These are phyloP conservation scores for Deinandra increscens DNA, from an alignment of 129 eudicot genomes.

Conservation along the genomic window DNA sequence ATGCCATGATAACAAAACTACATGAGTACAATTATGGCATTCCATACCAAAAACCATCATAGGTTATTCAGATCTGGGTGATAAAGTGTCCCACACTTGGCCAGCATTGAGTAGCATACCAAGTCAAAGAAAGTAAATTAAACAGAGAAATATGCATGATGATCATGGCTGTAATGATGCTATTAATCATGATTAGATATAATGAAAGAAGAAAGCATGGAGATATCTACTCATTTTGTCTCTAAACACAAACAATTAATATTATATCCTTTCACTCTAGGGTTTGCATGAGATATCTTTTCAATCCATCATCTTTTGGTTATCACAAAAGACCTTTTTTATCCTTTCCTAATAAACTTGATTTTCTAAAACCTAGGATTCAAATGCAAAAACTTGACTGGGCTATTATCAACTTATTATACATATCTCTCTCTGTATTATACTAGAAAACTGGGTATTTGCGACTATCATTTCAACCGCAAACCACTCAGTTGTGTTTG, in stretches of 20 bases:
- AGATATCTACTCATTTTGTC: constrained; percentile 39
- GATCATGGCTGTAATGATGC: constrained; percentile 34
- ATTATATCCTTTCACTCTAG: constrained; percentile 24
- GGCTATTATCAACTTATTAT: too few species aligned
- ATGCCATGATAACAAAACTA: constrained; percentile 32
- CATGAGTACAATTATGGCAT: constrained; percentile 36
- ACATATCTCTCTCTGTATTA: background rate
- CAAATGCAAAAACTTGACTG: background rate
- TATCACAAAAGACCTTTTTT: constrained; percentile 20
- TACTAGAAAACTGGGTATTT: too few species aligned
- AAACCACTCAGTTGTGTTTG: too few species aligned
- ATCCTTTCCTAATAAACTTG: constrained; percentile 4
- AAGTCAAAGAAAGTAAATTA: constrained; percentile 29
- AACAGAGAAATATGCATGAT: too few species aligned
- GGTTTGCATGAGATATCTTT: constrained; percentile 34
- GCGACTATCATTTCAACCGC: too few species aligned
- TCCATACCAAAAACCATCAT: constrained; percentile 34
- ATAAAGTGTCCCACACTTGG: constrained; percentile 40
- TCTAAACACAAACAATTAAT: constrained; percentile 22
- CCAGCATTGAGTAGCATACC: constrained; percentile 36
- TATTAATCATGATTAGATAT: constrained; percentile 35
- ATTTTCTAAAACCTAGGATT: background rate
- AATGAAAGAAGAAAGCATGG: constrained; percentile 45
- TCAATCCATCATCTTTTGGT: constrained; percentile 23
- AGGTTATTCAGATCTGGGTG: constrained; percentile 34